A percentile compares a stretch with the other conserved stretches of the same genome.
phyloP scores from a whole-genome alignment of 2,329 filamentous ascomycete species.

The Trichoderma sp. region DNA sequence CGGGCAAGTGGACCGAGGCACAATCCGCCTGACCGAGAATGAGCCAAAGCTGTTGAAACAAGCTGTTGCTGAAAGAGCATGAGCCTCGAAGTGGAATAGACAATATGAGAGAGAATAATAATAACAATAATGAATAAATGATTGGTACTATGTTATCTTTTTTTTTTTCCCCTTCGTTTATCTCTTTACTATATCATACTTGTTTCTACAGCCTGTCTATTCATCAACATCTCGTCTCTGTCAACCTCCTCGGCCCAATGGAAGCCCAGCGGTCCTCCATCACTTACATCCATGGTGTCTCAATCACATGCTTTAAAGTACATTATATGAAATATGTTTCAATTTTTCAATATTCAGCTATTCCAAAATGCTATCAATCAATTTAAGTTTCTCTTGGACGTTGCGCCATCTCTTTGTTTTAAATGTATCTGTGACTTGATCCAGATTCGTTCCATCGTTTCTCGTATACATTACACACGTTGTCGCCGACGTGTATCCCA shows the following conservation, averaged over 20 bases:
- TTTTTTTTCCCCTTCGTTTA: neutral
- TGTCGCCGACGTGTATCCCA: neutral
- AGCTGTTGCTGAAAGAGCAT: no score
- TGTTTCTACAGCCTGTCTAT: neutral
- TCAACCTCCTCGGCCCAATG: neutral
- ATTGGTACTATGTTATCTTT: neutral
- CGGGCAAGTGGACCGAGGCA: conserved; percentile 6
- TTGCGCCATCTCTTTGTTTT: neutral
- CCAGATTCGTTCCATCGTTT: conserved; percentile 9
- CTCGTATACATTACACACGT: conserved; percentile 1
- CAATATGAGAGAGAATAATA: neutral
- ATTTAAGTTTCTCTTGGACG: neutral
- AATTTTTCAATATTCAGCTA: neutral
- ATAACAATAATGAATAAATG: neutral
- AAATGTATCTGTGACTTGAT: neutral
- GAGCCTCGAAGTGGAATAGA: neutral
- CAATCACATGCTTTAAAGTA: neutral
- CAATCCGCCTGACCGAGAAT: neutral
- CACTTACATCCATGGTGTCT: neutral
- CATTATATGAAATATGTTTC: neutral
- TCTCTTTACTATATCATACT: neutral
- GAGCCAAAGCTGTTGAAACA: neutral
- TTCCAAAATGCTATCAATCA: neutral
- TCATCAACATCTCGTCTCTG: neutral
- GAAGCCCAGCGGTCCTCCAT: neutral